Conservation (phyloP, 2,329 filamentous ascomycete species). For the Aspergillus versicolor region DNA sequence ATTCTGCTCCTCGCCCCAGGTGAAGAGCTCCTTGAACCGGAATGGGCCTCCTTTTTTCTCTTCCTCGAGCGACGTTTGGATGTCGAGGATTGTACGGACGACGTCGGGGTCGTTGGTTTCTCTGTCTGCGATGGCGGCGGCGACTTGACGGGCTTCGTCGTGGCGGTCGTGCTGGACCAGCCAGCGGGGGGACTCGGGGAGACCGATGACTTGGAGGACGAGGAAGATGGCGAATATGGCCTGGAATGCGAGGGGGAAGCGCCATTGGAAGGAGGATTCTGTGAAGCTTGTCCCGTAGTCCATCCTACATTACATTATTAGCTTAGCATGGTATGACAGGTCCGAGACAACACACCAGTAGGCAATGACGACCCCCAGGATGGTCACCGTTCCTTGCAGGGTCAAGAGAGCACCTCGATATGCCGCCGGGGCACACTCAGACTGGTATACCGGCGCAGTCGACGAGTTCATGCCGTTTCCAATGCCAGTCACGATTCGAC, state of each 20-base stretch:
- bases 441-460: slow-evolving; percentile 30
- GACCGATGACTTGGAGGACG: slow-evolving; percentile 24
- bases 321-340: not conserved
- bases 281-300: slow-evolving; percentile 45
- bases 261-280: slow-evolving; percentile 32
- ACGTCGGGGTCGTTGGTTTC: slow-evolving; percentile 13
- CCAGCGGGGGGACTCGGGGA: slow-evolving; percentile 35
- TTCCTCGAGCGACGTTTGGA: slow-evolving; percentile 22
- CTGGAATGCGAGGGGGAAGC: slow-evolving; percentile 32
- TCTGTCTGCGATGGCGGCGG: slow-evolving; percentile 21
- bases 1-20: slow-evolving; percentile 32
- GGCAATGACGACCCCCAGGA: slow-evolving; percentile 22
- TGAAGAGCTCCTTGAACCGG: slow-evolving; percentile 36
- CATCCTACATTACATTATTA: slow-evolving; percentile 24
- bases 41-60: slow-evolving; percentile 33
- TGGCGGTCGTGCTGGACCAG: slow-evolving; percentile 26
- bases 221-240: slow-evolving; percentile 26
- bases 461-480: slow-evolving; percentile 28
- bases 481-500: slow-evolving; percentile 49
- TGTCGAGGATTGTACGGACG: slow-evolving; percentile 20
- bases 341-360: slow-evolving; percentile 19
- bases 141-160: slow-evolving; percentile 25
- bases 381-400: slow-evolving; percentile 27
- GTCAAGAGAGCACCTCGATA: slow-evolving; percentile 27
- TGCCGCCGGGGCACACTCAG: slow-evolving; percentile 28